Evolutionary conservation across 192 early-diverging fungal species (phyloP).

Genomic region (Podila clonocystis): DNA sequence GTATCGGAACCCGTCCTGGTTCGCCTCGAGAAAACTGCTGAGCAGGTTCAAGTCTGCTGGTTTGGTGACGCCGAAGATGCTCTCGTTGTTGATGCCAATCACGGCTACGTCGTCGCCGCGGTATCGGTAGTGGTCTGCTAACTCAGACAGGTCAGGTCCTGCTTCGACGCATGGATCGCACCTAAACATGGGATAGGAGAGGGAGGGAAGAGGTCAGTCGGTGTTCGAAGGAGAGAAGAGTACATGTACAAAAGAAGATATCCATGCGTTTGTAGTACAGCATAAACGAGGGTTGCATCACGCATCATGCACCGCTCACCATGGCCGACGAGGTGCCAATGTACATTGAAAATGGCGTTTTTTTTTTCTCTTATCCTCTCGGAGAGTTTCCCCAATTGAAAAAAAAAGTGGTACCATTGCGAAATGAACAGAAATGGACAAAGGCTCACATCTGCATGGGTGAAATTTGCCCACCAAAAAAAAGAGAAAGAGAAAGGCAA

Average conservation of each 20-base stretch:
- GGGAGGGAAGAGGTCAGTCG: too few species aligned
- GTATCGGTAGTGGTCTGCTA: slow-evolving; percentile 27
- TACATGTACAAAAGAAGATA: too few species aligned
- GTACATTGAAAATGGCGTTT: too few species aligned
- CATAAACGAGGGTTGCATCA: too few species aligned
- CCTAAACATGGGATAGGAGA: slow-evolving; percentile 10
- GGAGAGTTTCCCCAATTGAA: background rate
- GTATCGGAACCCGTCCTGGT: slow-evolving; percentile 35
- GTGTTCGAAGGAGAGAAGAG: background rate
- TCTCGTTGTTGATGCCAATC: slow-evolving; percentile 47
- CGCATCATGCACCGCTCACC: too few species aligned
- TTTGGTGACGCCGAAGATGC: slow-evolving; percentile 35
- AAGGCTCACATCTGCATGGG: background rate
- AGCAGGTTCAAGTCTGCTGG: slow-evolving; percentile 4
- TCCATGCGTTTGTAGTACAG: too few species aligned
- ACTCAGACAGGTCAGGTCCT: slow-evolving; percentile 39
- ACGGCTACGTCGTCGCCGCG: slow-evolving; percentile 17
- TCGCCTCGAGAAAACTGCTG: slow-evolving; percentile 14
- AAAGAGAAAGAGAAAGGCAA: background rate
- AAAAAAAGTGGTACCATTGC: background rate
- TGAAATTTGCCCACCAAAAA: background rate
- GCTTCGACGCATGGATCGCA: slow-evolving; percentile 36
- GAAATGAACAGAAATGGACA: too few species aligned
- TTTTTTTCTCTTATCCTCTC: background rate
- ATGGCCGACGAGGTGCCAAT: too few species aligned